Evolutionary conservation across 805 yeast genomes (phyloP), one percentile per base, ranked within the genome.

Genomic region (Wickerhamomyces bisporus): DNA sequence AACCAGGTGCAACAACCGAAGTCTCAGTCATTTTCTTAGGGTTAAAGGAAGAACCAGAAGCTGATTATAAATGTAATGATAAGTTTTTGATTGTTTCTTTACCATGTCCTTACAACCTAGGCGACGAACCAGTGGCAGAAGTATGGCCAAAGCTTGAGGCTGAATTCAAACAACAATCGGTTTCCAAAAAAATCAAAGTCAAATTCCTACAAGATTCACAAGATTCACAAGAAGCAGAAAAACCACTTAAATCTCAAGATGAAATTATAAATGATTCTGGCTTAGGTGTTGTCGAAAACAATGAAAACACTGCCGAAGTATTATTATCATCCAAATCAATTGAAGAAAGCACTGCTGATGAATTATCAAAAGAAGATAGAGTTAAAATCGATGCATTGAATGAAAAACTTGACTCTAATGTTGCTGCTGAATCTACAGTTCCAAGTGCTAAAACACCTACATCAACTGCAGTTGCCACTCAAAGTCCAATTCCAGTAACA

Each of bases 1-100:
- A 69, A 21, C 89, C 98, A 12, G 93, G 94, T 26, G 75, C 76
- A 47, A 61, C 79, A 18, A 64, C 80, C 37, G 77, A 83, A 39
- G 85, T 93, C 37, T 76, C 89, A 33, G 81, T 93, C 52, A 86
- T 87, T 52, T 78, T 87, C 45, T 89, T 89, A 64, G 96, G 95
- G 13, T 71, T 85, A 50, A 66, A 79, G 38, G 78, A 79, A 52
- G 91, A 86, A 42, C 89, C 94, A 36, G 68, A 77, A 3, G 63
- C 76, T 35, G 87, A 79, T 55, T 77, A 73, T 65, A 82, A 81
- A 63, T 84, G 95, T 64, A 84, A 81, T 61, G 98, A 93, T 65
- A 93, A 93, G 67, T 93, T 93, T 61, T 76, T 91, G 55, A 79
- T 93, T 43, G 89, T 89, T 50, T 77, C 94, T 20, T 72, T 88